These are phyloP conservation scores for Ustilago trichophora DNA, from an alignment of 1,284 basidiomycete genomes.

Conservation along the genomic window DNA sequence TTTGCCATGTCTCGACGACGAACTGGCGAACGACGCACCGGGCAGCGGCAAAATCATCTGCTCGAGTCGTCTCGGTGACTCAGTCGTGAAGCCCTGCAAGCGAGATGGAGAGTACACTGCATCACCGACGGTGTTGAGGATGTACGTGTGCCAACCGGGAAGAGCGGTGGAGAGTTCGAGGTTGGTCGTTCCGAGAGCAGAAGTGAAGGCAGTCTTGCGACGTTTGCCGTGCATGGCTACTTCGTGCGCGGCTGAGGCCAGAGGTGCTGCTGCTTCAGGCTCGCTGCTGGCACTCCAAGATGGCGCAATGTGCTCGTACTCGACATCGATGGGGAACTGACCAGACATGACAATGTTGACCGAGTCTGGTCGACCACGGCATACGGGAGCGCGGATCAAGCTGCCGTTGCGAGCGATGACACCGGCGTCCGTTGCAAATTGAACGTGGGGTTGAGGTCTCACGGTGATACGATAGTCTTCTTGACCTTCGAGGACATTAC, in stretches of 20 bases:
- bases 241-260: constrained; percentile 55
- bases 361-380: constrained; percentile 80
- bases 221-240: constrained; percentile 41
- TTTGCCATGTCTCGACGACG: constrained; percentile 69
- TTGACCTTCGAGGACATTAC: constrained; percentile 74
- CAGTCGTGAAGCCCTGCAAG: constrained; percentile 73
- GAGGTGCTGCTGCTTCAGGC: constrained; percentile 22
- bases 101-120: constrained; percentile 71
- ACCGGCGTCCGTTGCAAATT: constrained; percentile 49
- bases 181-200: constrained; percentile 81
- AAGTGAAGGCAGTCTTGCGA: constrained; percentile 74
- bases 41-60: constrained; percentile 57
- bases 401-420: constrained; percentile 40
- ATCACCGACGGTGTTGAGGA: constrained; percentile 87
- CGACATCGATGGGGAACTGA: constrained; percentile 65
- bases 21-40: constrained; percentile 27
- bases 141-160: constrained; percentile 85
- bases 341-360: constrained; percentile 82
- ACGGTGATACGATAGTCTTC: constrained; percentile 78
- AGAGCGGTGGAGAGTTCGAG: constrained; percentile 83
- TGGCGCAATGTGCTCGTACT: constrained; percentile 45
- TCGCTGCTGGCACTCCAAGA: constrained; percentile 33
- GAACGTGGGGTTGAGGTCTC: constrained; percentile 74
- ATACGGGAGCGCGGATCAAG: constrained; percentile 76
- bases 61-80: constrained; percentile 49